phyloP scores from a whole-genome alignment of 2,329 filamentous ascomycete genomes.

The Pseudocercospora cruenta region DNA sequence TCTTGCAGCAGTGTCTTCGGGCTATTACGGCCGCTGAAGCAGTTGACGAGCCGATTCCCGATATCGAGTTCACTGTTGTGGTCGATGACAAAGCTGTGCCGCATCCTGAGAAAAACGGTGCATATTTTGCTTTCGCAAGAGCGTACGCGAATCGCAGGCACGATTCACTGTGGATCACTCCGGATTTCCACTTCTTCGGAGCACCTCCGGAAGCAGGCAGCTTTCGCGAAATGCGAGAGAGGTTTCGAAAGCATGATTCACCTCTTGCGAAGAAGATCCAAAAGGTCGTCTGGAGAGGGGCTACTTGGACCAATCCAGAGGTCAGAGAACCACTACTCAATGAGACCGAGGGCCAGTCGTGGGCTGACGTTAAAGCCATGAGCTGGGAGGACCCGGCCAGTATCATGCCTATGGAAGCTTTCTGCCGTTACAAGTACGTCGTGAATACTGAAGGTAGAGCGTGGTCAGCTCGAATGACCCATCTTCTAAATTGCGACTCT shows the following conservation, averaged over 20 bases:
- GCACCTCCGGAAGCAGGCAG: constrained; percentile 25
- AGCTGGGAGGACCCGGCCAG: constrained; percentile 29
- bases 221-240: constrained; percentile 25
- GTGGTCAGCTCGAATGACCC: constrained; percentile 36
- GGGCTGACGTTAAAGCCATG: constrained; percentile 42
- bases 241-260: constrained; percentile 28
- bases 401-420: constrained; percentile 31
- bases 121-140: constrained; percentile 25
- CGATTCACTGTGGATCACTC: constrained; percentile 27
- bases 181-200: constrained; percentile 30
- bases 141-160: constrained; percentile 25
- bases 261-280: constrained; percentile 33
- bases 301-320: constrained; percentile 30
- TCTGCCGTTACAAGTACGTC: constrained; percentile 34
- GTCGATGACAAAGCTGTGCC: constrained; percentile 27
- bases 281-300: constrained; percentile 38
- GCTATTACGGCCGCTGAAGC: constrained; percentile 26
- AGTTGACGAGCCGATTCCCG: constrained; percentile 25
- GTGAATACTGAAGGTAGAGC: constrained; percentile 37
- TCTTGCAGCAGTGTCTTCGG: constrained; percentile 23
- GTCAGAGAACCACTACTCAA: constrained; percentile 38
- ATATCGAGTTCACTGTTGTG: constrained; percentile 27
- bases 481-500: constrained; percentile 35
- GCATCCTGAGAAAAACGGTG: constrained; percentile 9
- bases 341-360: constrained; percentile 37